A percentile compares a stretch with the other conserved stretches of the same genome.
These are phyloP conservation scores for Boletus tomentosulus DNA, from an alignment of 768 basidiomycete species.

Conservation along the genomic window DNA sequence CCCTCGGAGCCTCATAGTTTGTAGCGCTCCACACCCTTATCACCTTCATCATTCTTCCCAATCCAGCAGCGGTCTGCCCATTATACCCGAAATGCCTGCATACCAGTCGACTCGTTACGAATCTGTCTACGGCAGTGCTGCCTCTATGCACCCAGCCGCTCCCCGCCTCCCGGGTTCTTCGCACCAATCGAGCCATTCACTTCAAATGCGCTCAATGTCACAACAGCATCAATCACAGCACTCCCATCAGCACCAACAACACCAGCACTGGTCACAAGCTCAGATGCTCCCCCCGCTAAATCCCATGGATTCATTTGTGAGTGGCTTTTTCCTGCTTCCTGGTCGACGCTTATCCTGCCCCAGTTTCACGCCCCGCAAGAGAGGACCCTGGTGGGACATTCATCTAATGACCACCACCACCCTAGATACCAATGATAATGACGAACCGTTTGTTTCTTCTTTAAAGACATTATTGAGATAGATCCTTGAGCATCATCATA, in stretches of 20 bases:
- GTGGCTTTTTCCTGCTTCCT: constrained; percentile 21
- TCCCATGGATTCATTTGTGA: constrained; percentile 63
- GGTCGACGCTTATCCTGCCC: constrained; percentile 7
- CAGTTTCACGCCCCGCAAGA: constrained; percentile 39
- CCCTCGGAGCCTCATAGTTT: constrained; percentile 14
- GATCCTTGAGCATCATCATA: constrained; percentile 45
- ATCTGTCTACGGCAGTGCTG: constrained; percentile 39
- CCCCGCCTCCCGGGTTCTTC: constrained; percentile 38
- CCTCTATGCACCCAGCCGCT: constrained; percentile 29
- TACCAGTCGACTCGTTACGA: constrained; percentile 56
- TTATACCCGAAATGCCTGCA: constrained; percentile 56
- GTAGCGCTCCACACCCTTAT: constrained; percentile 43
- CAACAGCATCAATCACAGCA: constrained; percentile 37
- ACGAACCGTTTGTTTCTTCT: constrained; percentile 27
- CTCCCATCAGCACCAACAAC: constrained; percentile 24
- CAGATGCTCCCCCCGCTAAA: constrained; percentile 43
- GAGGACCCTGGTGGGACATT: constrained; percentile 45
- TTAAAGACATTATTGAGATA: constrained; percentile 42
- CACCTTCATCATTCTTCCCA: constrained; percentile 38
- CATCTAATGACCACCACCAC: constrained; percentile 45
- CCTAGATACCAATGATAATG: constrained; percentile 49
- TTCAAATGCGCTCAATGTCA: constrained; percentile 48
- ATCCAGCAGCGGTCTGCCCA: constrained; percentile 43
- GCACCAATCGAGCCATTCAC: constrained; percentile 27
- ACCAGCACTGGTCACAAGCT: constrained; percentile 51